Percentiles rank a stretch among this genome's conserved stretches.
phyloP scores from a whole-genome alignment of 1,284 basidiomycete species.

The Marasmius tenuissimus region DNA sequence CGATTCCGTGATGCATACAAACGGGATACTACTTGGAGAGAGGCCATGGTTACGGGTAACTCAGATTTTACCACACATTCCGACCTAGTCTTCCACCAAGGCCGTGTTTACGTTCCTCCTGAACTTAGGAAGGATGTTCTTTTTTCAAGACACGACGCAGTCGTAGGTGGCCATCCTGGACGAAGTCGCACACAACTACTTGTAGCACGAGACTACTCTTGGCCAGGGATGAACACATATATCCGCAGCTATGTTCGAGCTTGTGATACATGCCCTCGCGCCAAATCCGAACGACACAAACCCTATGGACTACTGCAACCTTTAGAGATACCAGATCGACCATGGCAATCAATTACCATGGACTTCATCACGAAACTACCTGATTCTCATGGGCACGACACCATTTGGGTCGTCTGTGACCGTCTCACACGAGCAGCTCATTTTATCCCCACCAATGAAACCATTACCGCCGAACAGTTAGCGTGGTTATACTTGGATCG shows the following conservation, averaged over 20 bases:
- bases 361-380: constrained; percentile 39
- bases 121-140: constrained; percentile 21
- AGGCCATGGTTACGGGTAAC: background rate
- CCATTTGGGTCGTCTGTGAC: too few relatives aligned
- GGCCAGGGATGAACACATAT: constrained; percentile 26
- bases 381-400: too few relatives aligned
- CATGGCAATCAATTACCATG: constrained; percentile 37
- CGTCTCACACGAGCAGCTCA: constrained; percentile 32
- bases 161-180: constrained; percentile 30
- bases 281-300: constrained; percentile 20
- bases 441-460: constrained; percentile 23
- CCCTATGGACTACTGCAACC: constrained; percentile 25
- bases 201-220: constrained; percentile 27
- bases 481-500: constrained; percentile 2
- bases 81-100: background rate
- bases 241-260: constrained; percentile 21
- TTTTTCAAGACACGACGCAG: constrained; percentile 23
- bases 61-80: background rate
- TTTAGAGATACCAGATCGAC: constrained; percentile 23
- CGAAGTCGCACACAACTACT: constrained; percentile 17
- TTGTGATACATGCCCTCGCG: constrained; percentile 25
- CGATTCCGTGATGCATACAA: too few relatives aligned
- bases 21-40: background rate
- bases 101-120: background rate
- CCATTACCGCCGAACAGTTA: background rate